Percentiles rank a stretch among this genome's conserved stretches.
Evolutionary conservation across 2,329 filamentous ascomycete species (phyloP).

Genomic region (Colletotrichum sp.): DNA sequence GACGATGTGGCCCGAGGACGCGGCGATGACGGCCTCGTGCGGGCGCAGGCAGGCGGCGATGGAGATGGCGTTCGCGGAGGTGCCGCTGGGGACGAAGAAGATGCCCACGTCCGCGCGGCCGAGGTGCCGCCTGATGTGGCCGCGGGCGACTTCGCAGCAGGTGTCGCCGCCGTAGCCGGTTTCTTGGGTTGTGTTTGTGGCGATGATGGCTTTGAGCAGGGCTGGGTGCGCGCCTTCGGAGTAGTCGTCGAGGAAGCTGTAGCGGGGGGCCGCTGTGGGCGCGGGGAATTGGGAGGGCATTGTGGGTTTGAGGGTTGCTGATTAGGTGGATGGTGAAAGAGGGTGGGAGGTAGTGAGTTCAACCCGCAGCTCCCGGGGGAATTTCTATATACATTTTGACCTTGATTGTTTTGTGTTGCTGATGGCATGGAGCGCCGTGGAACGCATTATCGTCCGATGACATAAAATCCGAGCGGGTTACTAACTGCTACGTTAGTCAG

Average conservation of each 20-base stretch:
- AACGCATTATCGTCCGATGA: background rate
- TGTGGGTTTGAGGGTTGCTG: fast-evolving
- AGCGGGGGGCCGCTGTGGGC: conserved; percentile 23
- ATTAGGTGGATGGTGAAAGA: background rate
- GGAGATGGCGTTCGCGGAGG: conserved; percentile 56
- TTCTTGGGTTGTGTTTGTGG: conserved; percentile 49
- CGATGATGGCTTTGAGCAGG: conserved; percentile 50
- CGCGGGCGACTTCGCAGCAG: conserved; percentile 45
- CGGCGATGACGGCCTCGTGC: conserved; percentile 56
- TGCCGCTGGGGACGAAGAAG: conserved; percentile 57
- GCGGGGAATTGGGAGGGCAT: conserved; percentile 6
- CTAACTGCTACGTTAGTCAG: conserved; percentile 18
- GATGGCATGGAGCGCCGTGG: background rate
- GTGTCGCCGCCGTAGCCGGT: conserved; percentile 51
- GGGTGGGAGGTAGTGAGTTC: background rate
- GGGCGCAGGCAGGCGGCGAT: conserved; percentile 55
- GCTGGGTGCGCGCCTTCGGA: conserved; percentile 56
- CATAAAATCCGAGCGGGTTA: conserved; percentile 9
- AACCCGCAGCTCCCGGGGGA: background rate
- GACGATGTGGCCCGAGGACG: conserved; percentile 54
- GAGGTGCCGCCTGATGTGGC: conserved; percentile 34
- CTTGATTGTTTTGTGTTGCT: background rate
- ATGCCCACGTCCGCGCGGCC: conserved; percentile 46
- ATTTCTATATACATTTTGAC: background rate
- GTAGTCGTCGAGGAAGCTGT: conserved; percentile 57